Conservation (phyloP, 305 asterid species). For the Fraxinus albicans region DNA sequence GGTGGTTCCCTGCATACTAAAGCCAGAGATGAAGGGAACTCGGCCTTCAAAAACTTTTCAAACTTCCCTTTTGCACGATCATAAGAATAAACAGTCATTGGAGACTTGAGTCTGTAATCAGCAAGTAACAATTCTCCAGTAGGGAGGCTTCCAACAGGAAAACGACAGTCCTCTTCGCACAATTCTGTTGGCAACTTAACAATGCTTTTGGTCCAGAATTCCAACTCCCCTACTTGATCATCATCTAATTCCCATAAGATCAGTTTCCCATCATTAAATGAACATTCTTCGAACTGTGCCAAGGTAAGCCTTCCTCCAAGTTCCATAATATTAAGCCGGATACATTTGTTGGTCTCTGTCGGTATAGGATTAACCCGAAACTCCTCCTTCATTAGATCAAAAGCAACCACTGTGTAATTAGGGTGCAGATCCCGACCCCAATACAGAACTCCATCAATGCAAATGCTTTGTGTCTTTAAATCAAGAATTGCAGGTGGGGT, state of each 20-base stretch:
- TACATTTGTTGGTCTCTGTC: neutral
- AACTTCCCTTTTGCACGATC: conserved; percentile 1
- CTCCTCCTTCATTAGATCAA: neutral
- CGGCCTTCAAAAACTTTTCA: conserved; percentile 7
- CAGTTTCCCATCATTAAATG: neutral
- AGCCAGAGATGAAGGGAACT: neutral
- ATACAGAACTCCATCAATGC: neutral
- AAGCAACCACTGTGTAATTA: neutral
- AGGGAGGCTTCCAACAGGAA: conserved; percentile 6
- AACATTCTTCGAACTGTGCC: neutral
- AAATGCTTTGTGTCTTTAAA: conserved; percentile 2
- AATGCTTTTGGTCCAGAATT: neutral
- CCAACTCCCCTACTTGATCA: neutral
- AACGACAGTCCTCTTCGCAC: neutral
- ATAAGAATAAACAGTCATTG: neutral
- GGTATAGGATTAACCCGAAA: neutral
- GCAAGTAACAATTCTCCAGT: neutral
- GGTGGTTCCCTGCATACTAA: neutral
- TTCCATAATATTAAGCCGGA: neutral
- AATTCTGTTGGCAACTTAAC: neutral
- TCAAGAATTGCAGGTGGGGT: neutral
- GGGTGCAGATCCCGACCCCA: neutral
- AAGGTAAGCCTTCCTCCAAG: conserved; percentile 4
- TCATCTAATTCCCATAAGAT: neutral
- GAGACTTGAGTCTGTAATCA: neutral